Percentiles rank a stretch among this genome's conserved stretches.
Evolutionary conservation across 208 protist genomes (phyloP).

Genomic region (Trypanosoma theileri): DNA sequence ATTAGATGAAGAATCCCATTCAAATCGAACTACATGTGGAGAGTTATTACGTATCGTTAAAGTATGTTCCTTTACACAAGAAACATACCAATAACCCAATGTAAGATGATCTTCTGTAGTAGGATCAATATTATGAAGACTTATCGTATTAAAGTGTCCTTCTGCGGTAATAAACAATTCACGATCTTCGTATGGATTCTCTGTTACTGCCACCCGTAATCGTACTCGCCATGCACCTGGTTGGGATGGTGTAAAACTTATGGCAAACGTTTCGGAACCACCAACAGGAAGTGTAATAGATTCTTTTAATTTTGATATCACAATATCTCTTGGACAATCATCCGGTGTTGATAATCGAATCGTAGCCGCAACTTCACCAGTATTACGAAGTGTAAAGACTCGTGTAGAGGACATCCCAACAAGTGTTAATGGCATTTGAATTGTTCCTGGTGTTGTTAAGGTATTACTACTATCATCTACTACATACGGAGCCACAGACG

Average conservation of each 20-base stretch:
- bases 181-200: constrained; percentile 95
- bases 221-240: constrained; percentile 46
- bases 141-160: constrained; percentile 82
- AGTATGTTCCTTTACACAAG: constrained; percentile 47
- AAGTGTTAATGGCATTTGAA: constrained; percentile 83
- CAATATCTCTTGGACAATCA: constrained; percentile 27
- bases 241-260: constrained; percentile 59
- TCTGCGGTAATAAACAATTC: constrained; percentile 77
- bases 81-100: constrained; percentile 87
- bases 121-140: constrained; percentile 91
- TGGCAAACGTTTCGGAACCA: constrained; percentile 48
- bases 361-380: constrained; percentile 76
- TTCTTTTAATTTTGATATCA: constrained; percentile 37
- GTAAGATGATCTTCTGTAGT: constrained; percentile 66
- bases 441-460: constrained; percentile 35
- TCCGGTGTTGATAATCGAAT: constrained; percentile 69
- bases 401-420: constrained; percentile 53
- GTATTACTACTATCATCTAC: neutral
- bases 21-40: constrained; percentile 68
- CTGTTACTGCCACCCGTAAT: constrained; percentile 72
- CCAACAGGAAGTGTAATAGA: constrained; percentile 67
- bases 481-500: neutral
- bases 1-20: constrained; percentile 48
- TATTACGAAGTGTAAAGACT: constrained; percentile 84
- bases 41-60: constrained; percentile 90